Evolutionary conservation across 2,329 filamentous ascomycete genomes (phyloP).

Genomic region (Diaporthe velutina): DNA sequence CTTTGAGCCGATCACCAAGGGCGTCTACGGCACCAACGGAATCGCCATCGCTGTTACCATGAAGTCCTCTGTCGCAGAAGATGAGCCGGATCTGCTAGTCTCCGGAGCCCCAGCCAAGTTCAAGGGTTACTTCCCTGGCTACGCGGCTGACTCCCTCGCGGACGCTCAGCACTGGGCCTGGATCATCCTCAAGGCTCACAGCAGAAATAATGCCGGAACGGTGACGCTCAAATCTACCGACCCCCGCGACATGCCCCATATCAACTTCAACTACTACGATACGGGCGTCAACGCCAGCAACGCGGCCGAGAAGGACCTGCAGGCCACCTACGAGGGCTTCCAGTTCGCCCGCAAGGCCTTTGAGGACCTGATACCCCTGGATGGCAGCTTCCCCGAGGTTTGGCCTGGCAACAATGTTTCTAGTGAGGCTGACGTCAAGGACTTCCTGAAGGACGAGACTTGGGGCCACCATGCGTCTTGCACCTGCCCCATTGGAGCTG

Average conservation of each 20-base stretch:
- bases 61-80: constrained; percentile 47
- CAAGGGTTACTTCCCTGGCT: constrained; percentile 40
- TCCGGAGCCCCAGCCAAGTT: constrained; percentile 45
- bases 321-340: constrained; percentile 34
- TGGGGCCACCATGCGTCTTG: constrained; percentile 33
- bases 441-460: constrained; percentile 23
- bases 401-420: constrained; percentile 23
- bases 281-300: constrained; percentile 30
- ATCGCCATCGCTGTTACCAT: constrained; percentile 26
- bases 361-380: constrained; percentile 23
- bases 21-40: constrained; percentile 42
- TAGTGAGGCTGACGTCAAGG: constrained; percentile 21
- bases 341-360: constrained; percentile 32
- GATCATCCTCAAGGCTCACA: constrained; percentile 43
- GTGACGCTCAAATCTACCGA: constrained; percentile 41
- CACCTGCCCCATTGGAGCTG: constrained; percentile 25
- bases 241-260: constrained; percentile 41
- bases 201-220: constrained; percentile 43
- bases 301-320: constrained; percentile 17
- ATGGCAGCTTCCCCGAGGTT: constrained; percentile 24
- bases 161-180: constrained; percentile 40
- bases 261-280: constrained; percentile 34
- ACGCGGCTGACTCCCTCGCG: constrained; percentile 32
- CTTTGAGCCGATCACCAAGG: constrained; percentile 32
- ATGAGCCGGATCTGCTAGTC: constrained; percentile 61